phyloP scores from a whole-genome alignment of 1,284 basidiomycete species.

The Ceratobasidium theobromae region DNA sequence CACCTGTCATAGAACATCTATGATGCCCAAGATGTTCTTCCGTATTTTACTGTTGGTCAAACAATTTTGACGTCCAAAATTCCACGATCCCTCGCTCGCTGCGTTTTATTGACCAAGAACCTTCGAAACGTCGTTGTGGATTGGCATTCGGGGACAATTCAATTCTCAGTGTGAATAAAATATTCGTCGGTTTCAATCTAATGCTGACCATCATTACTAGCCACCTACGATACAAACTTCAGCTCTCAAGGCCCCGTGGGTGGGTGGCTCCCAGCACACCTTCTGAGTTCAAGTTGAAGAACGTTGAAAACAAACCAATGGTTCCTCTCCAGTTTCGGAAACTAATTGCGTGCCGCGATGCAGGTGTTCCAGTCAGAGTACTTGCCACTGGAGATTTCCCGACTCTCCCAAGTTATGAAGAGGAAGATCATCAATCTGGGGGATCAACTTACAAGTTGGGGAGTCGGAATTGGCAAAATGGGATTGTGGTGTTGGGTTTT shows the following conservation, averaged over 20 bases:
- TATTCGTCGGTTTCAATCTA: not conserved
- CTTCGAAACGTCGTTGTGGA: not conserved
- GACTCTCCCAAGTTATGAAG: not conserved
- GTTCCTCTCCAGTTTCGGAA: conserved; percentile 17
- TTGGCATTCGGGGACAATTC: conserved; percentile 1
- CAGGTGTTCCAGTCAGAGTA: conserved; percentile 9
- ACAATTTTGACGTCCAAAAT: conserved; percentile 24
- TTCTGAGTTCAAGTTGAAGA: not conserved
- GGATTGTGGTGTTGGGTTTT: conserved; percentile 18
- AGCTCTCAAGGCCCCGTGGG: not conserved
- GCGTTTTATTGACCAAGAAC: conserved; percentile 4
- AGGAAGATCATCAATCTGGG: not conserved
- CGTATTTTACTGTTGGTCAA: conserved; percentile 20
- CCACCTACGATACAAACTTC: conserved; percentile 12
- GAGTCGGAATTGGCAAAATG: conserved; percentile 1
- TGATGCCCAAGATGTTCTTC: conserved; percentile 24
- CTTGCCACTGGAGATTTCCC: conserved; percentile 26
- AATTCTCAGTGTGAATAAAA: conserved; percentile 7
- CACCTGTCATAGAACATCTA: not conserved
- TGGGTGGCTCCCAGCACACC: not conserved
- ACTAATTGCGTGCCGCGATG: not conserved
- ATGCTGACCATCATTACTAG: not conserved
- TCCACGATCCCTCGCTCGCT: conserved; percentile 11
- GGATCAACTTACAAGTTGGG: not conserved
- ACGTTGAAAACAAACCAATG: not conserved